Conservation (phyloP, 495 filamentous ascomycete genomes). For the Xylaria acuta region DNA sequence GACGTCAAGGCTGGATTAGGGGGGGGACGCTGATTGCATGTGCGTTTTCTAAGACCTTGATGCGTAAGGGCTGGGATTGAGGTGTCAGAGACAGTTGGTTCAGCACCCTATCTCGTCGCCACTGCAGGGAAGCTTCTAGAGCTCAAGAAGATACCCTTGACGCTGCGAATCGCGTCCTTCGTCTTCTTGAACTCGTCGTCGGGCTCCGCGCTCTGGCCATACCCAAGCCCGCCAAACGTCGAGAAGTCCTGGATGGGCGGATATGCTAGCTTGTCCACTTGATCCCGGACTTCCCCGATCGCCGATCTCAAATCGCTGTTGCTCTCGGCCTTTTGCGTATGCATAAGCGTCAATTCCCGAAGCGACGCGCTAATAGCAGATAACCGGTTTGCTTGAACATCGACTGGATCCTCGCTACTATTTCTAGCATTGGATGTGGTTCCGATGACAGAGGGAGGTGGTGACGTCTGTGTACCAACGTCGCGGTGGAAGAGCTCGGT, state of each 20-base stretch:
- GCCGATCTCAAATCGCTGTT: conserved; percentile 47
- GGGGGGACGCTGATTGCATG: background rate
- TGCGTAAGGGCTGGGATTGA: background rate
- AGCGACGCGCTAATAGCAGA: conserved; percentile 54
- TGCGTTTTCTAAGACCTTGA: background rate
- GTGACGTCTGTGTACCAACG: conserved; percentile 83
- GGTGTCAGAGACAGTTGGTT: conserved; percentile 1
- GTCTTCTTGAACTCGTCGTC: conserved; percentile 80
- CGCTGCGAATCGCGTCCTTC: conserved; percentile 82
- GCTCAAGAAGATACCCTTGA: conserved; percentile 93
- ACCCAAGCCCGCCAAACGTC: conserved; percentile 45
- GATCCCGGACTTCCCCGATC: conserved; percentile 55
- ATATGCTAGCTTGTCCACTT: conserved; percentile 52
- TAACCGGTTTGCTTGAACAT: conserved; percentile 42
- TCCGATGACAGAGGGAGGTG: conserved; percentile 46
- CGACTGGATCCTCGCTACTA: conserved; percentile 47
- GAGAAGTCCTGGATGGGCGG: conserved; percentile 39
- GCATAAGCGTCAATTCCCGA: conserved; percentile 56
- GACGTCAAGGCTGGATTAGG: background rate
- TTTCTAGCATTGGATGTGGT: conserved; percentile 32
- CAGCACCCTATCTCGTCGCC: conserved; percentile 34
- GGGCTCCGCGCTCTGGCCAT: conserved; percentile 57
- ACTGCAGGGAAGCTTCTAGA: conserved; percentile 66
- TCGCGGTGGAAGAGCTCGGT: conserved; percentile 93
- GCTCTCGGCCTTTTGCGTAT: conserved; percentile 47